Evolutionary conservation across 805 yeast genomes (phyloP), one percentile per base, ranked within the genome.

Genomic region (Yamadazyma phyllophila): DNA sequence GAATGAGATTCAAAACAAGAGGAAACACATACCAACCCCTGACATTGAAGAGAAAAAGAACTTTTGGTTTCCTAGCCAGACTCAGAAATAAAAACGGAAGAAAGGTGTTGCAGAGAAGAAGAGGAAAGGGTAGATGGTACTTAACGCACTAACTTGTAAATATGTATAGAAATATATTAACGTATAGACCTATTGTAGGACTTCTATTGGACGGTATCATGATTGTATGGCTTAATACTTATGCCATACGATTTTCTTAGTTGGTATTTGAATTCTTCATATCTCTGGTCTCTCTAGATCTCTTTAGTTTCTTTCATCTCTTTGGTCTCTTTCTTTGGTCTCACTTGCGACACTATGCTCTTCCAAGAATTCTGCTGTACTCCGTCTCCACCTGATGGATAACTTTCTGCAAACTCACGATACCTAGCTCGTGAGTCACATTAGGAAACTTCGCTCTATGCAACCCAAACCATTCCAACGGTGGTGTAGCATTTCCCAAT

Each of bases 11-110:
- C 85, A 83, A 88, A 62, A 75, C 92, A 32, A 82, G 96, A 69
- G 98, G 99, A 67, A 86, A 88, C 70, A 88, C 96, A 14, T 92
- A 85, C 67, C 97, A 92, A 67, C 99, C 99, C 43, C 84, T 89
- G 50, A 89, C 95, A 4, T 71, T 88, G 52, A 88, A 87, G 63
- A 79, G 98, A 64, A 94, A 94, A 74, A 83, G 96, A 66, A 82
- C 86, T 29, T 76, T 86, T 47, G 99, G 99, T 0, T 94, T 91
- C 58, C 74, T 94, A 62, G 89, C 96, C 10, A 81, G 97, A 62
- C 78, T 85, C 66, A 81, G 83, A 60, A 68, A 85, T 6, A 79
- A 76, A 56, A 76, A 80, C 31, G 97, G 97, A 7, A 79, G 92
- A 55, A 87, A 82, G 61, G 79, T 94, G 32, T 67, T 94, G 46